Percentiles rank a stretch among this genome's conserved stretches.
phyloP scores from a whole-genome alignment of 495 filamentous ascomycete species.

The Barbatosphaeria neglecta region DNA sequence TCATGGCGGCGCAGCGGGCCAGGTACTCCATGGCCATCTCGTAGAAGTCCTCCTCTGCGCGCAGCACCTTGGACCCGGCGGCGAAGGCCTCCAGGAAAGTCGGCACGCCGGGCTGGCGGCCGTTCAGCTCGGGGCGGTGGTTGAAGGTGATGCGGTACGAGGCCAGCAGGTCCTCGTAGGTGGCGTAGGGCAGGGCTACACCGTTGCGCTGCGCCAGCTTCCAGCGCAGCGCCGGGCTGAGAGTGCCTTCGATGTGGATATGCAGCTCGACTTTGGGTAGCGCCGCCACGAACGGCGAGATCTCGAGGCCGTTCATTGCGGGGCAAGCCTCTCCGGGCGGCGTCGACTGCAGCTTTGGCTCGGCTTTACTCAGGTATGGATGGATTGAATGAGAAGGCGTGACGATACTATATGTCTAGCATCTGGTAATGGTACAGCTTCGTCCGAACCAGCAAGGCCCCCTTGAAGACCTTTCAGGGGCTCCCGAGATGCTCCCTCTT shows the following conservation, averaged over 20 bases:
- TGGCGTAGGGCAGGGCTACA: conserved; percentile 17
- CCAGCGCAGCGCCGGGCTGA: conserved; percentile 26
- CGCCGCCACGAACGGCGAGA: conserved; percentile 17
- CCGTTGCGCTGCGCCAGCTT: conserved; percentile 26
- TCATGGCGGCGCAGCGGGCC: conserved; percentile 17
- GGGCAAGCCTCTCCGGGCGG: no score
- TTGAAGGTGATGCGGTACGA: conserved; percentile 23
- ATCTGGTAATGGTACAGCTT: no score
- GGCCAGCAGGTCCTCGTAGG: conserved; percentile 17
- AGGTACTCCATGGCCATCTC: conserved; percentile 31
- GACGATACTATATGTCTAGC: no score
- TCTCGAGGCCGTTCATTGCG: conserved; percentile 21
- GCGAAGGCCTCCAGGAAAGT: conserved; percentile 33
- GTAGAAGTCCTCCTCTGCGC: conserved; percentile 27
- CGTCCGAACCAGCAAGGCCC: no score
- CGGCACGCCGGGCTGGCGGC: conserved; percentile 16
- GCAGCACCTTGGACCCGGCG: conserved; percentile 26
- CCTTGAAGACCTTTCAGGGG: no score
- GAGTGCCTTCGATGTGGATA: conserved; percentile 33
- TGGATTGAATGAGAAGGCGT: no score
- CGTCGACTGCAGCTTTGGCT: no score
- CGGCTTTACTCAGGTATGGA: no score
- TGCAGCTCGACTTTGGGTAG: conserved; percentile 35
- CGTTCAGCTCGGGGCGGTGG: conserved; percentile 22
- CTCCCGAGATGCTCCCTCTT: no score